Base-by-base conservation (phyloP, 1,139 yeast genomes). In the Suhomyces coccinellae region DNA sequence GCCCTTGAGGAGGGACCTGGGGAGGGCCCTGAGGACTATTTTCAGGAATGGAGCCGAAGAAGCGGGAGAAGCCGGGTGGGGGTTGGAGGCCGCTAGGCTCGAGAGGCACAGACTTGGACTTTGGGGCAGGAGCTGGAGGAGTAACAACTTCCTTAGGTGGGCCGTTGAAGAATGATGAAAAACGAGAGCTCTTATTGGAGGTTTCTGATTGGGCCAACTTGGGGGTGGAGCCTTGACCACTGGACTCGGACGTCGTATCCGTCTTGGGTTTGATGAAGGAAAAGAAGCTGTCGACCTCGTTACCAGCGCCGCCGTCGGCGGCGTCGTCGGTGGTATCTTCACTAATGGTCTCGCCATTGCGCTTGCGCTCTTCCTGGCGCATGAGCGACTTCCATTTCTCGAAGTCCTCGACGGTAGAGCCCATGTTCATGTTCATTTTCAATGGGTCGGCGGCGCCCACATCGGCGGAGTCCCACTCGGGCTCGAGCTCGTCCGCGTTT, bases 361-460 rank as follows among this genome's bases (percentile, higher is more conserved):
- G 75, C 48, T 69, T 74, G 38, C 75, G 73, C 43, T 82, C 85
- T 57, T 81, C 79, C 42, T 69, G 69, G 52, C 76, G 77, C 83
- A 82, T 79, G 56, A 74, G 74, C 40, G 76, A 70, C 62, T 82
- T 84, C 88, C 90, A 83, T 52, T 74, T 72, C 59, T 84, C 90
- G 57, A 85, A 85, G 55, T 85, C 93, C 44, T 81, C 82, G 16
- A 82, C 84, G 2, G 87, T 76, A 49, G 77, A 81, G 14, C 83
- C 83, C 69, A 77, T 74, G 44, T 67, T 68, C 38, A 63, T 75
- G 64, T 45, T 70, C 38, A 63, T 75, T 63, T 45, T 70, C 27
- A 45, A 31, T 4, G 48, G 38, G 8, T 46, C 45, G 12, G 38
- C 35, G 14, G 33, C 36, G n/a, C 41, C 48, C 20, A 42, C 33